These are phyloP conservation scores for Persicaria maculosa DNA, from an alignment of 148 eudicot genomes.

Conservation along the genomic window DNA sequence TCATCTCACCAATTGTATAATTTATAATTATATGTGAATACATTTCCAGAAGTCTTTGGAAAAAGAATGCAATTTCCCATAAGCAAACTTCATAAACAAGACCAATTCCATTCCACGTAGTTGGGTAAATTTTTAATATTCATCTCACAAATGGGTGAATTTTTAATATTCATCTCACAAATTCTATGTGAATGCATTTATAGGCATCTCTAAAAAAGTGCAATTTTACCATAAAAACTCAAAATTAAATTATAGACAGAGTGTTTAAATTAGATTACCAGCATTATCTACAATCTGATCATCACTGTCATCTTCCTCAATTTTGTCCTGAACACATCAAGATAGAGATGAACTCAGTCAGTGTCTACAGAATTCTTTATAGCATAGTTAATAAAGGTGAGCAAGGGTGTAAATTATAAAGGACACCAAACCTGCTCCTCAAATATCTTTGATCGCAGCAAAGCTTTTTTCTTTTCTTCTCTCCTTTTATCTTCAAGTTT, in stretches of 20 bases:
- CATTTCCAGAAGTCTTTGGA: neutral
- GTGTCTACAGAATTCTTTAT: neutral
- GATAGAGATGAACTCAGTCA: neutral
- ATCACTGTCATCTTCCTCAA: constrained; percentile 62
- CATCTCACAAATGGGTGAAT: neutral
- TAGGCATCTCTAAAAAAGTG: constrained; percentile 2
- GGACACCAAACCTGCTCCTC: constrained; percentile 69
- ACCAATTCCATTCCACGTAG: neutral
- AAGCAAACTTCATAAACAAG: neutral
- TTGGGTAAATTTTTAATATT: no score
- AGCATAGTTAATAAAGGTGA: neutral
- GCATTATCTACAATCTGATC: constrained; percentile 28
- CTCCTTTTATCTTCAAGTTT: constrained; percentile 67
- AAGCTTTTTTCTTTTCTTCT: constrained; percentile 69
- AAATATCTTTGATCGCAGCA: constrained; percentile 64
- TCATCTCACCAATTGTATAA: neutral
- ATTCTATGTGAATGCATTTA: constrained; percentile 23
- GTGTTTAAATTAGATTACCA: constrained; percentile 21
- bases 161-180: neutral
- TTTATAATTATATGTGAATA: neutral
- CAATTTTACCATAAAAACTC: neutral
- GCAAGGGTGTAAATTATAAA: neutral
- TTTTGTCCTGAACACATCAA: constrained; percentile 44
- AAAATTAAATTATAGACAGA: neutral
- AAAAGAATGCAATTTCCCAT: neutral